phyloP scores from a whole-genome alignment of 2,329 filamentous ascomycete species.

The Aspergillus flavus region DNA sequence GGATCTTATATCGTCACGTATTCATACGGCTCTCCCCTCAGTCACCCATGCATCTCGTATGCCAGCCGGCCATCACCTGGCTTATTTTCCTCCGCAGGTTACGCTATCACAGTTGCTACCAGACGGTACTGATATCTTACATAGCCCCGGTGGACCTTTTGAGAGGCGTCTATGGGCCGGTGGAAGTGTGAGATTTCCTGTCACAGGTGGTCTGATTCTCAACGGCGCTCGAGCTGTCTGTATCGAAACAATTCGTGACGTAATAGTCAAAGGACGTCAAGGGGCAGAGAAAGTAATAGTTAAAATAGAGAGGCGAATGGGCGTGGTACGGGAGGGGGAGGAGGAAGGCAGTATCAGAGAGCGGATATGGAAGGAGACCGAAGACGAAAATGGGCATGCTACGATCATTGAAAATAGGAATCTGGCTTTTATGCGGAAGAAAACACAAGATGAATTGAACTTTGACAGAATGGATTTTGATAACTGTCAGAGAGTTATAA shows the following conservation, averaged over 20 bases:
- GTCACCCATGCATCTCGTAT: constrained; percentile 31
- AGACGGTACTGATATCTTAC: constrained; percentile 82
- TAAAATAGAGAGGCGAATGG: constrained; percentile 58
- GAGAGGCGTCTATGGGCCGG: constrained; percentile 86
- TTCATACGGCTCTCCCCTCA: constrained; percentile 38
- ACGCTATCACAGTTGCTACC: constrained; percentile 64
- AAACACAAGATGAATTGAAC: constrained; percentile 41
- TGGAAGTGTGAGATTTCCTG: constrained; percentile 64
- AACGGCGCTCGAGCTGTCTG: constrained; percentile 45
- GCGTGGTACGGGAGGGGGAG: constrained; percentile 41
- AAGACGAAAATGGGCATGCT: constrained; percentile 45
- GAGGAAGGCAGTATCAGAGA: constrained; percentile 36
- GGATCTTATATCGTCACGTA: constrained; percentile 25
- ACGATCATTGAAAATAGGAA: constrained; percentile 61
- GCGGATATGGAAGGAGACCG: constrained; percentile 48
- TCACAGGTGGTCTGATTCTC: constrained; percentile 30
- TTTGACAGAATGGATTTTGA: constrained; percentile 28
- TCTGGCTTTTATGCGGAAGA: constrained; percentile 64
- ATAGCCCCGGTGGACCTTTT: constrained; percentile 73
- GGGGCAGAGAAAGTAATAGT: constrained; percentile 64
- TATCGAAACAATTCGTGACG: constrained; percentile 51
- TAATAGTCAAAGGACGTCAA: constrained; percentile 52
- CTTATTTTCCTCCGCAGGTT: constrained; percentile 79
- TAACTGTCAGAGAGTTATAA: constrained; percentile 32
- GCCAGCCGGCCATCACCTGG: constrained; percentile 70